Conservation (phyloP, 331 rosid species). For the Rosa hybrid region DNA sequence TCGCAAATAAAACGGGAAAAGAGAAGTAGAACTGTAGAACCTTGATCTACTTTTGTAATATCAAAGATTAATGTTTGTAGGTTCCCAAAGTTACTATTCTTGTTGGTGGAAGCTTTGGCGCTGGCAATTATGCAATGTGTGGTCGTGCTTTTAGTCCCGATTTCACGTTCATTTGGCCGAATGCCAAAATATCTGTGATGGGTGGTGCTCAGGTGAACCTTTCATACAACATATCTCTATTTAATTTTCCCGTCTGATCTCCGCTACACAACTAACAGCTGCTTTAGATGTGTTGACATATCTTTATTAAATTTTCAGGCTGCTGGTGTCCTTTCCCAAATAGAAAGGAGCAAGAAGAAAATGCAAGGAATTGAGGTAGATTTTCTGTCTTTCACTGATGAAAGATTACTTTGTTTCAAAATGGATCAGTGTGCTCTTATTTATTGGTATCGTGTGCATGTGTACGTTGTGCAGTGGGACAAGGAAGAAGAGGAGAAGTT, state of each 20-base stretch:
- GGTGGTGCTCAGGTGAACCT: constrained; percentile 88
- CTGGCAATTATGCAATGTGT: constrained; percentile 99
- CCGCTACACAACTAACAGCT: constrained; percentile 14
- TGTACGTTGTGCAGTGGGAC: constrained; percentile 63
- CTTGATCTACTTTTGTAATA: constrained; percentile 3
- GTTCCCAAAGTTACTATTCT: constrained; percentile 89
- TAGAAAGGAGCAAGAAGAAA: constrained; percentile 83
- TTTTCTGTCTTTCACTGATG: not conserved
- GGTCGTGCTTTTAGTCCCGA: constrained; percentile 95
- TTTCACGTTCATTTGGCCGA: constrained; percentile 95
- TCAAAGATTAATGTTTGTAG: constrained; percentile 43
- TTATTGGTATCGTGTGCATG: constrained; percentile 14
- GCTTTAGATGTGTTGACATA: constrained; percentile 7
- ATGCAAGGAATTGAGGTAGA: constrained; percentile 87
- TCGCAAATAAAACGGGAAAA: not conserved
- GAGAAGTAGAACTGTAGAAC: constrained; percentile 7
- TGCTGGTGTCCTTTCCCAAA: constrained; percentile 88
- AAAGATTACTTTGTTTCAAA: not conserved
- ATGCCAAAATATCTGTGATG: constrained; percentile 93
- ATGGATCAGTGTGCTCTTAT: constrained; percentile 16
- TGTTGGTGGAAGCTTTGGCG: constrained; percentile 96
- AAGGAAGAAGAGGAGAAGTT: constrained; percentile 84
- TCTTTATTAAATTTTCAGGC: constrained; percentile 53
- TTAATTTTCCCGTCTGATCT: not conserved
- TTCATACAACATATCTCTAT: constrained; percentile 2